A percentile compares a stretch with the other conserved stretches of the same genome.
These are phyloP conservation scores for Paecilomyces sp. DNA, from an alignment of 2,329 filamentous ascomycete species.

Conservation along the genomic window DNA sequence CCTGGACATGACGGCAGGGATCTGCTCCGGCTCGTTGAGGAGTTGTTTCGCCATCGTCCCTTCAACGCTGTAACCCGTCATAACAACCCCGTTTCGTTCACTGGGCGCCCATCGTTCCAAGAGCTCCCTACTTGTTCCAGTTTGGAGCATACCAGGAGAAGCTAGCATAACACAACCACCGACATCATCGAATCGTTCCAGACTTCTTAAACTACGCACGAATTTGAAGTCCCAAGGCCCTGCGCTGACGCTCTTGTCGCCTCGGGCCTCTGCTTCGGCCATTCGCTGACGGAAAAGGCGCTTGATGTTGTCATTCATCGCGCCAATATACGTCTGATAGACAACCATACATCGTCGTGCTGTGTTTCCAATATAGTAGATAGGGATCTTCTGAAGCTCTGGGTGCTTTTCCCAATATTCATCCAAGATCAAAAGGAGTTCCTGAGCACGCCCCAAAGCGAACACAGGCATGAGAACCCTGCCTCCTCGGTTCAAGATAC, in stretches of 20 bases:
- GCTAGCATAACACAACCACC: constrained; percentile 96
- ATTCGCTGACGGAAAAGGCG: constrained; percentile 87
- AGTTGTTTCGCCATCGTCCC: constrained; percentile 97
- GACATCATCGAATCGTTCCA: constrained; percentile 93
- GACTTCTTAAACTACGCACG: constrained; percentile 81
- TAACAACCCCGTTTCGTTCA: constrained; percentile 95
- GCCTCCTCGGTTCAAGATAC: constrained; percentile 82
- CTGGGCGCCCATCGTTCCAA: constrained; percentile 94
- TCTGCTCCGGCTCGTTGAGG: constrained; percentile 89
- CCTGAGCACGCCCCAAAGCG: constrained; percentile 86
- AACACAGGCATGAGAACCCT: constrained; percentile 93
- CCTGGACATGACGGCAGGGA: constrained; percentile 85
- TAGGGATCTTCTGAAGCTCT: constrained; percentile 83
- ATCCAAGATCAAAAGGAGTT: constrained; percentile 87
- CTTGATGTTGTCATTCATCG: constrained; percentile 99
- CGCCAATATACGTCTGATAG: constrained; percentile 95
- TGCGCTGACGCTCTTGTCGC: constrained; percentile 60
- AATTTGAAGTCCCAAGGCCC: constrained; percentile 96
- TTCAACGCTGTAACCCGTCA: constrained; percentile 97
- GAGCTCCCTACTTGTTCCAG: constrained; percentile 85
- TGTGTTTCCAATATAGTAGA: constrained; percentile 95
- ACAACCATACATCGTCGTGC: constrained; percentile 97
- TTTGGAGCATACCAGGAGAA: constrained; percentile 96
- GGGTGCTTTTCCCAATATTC: constrained; percentile 92
- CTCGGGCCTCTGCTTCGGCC: constrained; percentile 77